These are phyloP conservation scores for Puccinia polysora DNA, from an alignment of 1,284 basidiomycete species.

Conservation along the genomic window DNA sequence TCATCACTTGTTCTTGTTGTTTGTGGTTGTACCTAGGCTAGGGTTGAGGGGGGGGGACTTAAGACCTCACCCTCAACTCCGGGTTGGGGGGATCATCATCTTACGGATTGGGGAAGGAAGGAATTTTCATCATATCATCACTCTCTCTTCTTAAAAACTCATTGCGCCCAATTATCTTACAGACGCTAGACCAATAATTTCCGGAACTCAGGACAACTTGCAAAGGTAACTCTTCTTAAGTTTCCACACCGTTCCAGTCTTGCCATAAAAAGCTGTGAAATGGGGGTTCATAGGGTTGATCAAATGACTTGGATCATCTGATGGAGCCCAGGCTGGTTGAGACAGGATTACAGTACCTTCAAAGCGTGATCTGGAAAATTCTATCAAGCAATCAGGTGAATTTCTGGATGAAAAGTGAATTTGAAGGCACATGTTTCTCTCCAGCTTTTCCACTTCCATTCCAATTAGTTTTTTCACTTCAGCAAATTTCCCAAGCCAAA, in stretches of 20 bases:
- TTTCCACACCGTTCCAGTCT: conserved; percentile 15
- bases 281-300: conserved; percentile 29
- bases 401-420: conserved; percentile 3
- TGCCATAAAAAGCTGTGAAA: conserved; percentile 12
- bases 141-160: too few species aligned
- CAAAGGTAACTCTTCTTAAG: too few species aligned
- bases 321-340: conserved; percentile 4
- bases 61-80: too few species aligned
- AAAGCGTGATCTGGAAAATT: conserved; percentile 3
- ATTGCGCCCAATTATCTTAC: too few species aligned
- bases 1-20: too few species aligned
- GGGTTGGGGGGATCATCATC: too few species aligned
- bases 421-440: background rate
- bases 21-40: too few species aligned
- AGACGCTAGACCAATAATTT: too few species aligned
- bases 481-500: conserved; percentile 10
- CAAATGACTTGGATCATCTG: conserved; percentile 24
- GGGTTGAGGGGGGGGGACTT: too few species aligned
- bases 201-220: too few species aligned
- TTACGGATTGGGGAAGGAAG: too few species aligned
- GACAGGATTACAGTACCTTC: conserved; percentile 3
- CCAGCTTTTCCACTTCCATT: background rate
- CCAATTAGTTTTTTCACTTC: background rate
- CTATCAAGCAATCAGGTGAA: background rate
- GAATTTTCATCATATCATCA: too few species aligned